Evolutionary conservation across 2,329 filamentous ascomycete genomes (phyloP), one percentile per base, ranked within the genome.

Genomic region (Colletotrichum sublineola): DNA sequence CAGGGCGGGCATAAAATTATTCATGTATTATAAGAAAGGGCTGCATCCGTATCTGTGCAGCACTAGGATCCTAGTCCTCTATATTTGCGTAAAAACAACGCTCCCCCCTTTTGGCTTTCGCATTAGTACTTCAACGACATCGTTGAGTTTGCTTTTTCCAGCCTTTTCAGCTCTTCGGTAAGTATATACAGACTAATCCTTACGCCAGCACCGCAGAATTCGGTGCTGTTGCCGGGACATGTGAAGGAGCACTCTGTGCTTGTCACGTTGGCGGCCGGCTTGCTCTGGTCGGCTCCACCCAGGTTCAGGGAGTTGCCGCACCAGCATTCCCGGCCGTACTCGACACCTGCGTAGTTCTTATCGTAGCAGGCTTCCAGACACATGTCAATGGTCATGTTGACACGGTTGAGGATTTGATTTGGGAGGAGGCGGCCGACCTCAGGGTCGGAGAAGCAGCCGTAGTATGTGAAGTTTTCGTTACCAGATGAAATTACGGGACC

Each of bases 381-480:
- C 58, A 66, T 68, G 15, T 74, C 65, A 44, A 74, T 75, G 57
- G 68, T 73, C 74, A 75, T 75, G 44, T 67, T 73, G 14, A 63
- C 75, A 18, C 79, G 76, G 40, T 80, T 82, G 44, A 79, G 74
- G 5, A 81, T 63, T 50, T 82, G 79, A 0, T 65, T 68, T 1
- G 75, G 62, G 3, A 84, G 76, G 0, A 83, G 73, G 11, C 80
- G 80, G 1, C 81, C 81, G 0, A 73, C 55, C 2, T 77, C 76
- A 0, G 82, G 82, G 65, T 84, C 81, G 0, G 75, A 73, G 0
- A 81, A 77, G 50, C 82, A 84, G 1, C 78, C 79, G 65, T 82
- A 82, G 67, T 78, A 82, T 1, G 80, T 81, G 24, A 81, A 84
- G 74, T 82, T 82, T 50, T 75, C 76, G 68, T 82, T 82, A 1